phyloP scores from a whole-genome alignment of 768 basidiomycete species.

The Boletus rufocinnamomeus region DNA sequence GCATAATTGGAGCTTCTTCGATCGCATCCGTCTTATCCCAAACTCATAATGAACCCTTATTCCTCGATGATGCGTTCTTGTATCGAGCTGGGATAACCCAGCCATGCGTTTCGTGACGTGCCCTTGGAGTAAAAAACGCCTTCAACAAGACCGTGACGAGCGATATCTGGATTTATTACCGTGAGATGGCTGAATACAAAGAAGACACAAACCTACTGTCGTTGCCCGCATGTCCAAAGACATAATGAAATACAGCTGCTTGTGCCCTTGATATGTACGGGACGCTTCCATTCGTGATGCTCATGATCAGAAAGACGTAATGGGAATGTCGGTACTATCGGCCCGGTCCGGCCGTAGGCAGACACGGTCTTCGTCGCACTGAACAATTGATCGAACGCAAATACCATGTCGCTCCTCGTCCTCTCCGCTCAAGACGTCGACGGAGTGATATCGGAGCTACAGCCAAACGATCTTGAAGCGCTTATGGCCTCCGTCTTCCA shows the following conservation, averaged over 20 bases:
- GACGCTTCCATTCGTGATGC: too few relatives aligned
- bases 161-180: neutral
- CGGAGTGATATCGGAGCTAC: conserved; percentile 45
- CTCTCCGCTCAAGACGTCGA: conserved; percentile 64
- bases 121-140: neutral
- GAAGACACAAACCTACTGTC: neutral
- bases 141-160: neutral
- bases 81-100: neutral
- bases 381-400: neutral
- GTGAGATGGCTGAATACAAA: neutral
- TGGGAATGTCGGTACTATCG: neutral
- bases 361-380: neutral
- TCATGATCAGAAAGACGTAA: neutral
- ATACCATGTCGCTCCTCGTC: conserved; percentile 53
- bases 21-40: neutral
- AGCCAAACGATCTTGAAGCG: conserved; percentile 46
- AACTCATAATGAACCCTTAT: neutral
- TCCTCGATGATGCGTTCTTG: neutral
- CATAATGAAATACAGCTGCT: neutral
- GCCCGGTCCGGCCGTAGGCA: neutral
- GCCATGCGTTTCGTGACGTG: neutral
- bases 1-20: neutral
- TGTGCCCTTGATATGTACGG: too few relatives aligned
- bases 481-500: conserved; percentile 63
- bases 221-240: neutral